Evolutionary conservation across 148 eudicot species (phyloP).

Genomic region (Mesembryanthemum crystallinum): DNA sequence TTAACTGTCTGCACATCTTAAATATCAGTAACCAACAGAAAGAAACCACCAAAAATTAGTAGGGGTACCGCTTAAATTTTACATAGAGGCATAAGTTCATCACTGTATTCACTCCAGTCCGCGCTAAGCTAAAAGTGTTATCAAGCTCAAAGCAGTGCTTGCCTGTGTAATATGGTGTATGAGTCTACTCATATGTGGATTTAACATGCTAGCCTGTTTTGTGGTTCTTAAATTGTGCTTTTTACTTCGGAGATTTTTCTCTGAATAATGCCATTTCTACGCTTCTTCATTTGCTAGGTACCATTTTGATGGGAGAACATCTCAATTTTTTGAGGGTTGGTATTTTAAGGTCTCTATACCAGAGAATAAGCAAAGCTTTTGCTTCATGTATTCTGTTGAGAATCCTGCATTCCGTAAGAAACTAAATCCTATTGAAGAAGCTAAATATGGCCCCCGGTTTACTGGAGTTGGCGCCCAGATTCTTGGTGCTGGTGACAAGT

Average conservation of each 20-base stretch:
- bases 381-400: slow-evolving; percentile 94
- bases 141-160: background rate
- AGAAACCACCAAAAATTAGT: background rate
- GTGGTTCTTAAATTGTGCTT: background rate
- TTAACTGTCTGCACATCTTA: background rate
- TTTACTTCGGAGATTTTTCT: background rate
- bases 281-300: slow-evolving; percentile 47
- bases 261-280: slow-evolving; percentile 1
- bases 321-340: slow-evolving; percentile 97
- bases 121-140: background rate
- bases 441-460: slow-evolving; percentile 60
- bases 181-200: background rate
- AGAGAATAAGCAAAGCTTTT: slow-evolving; percentile 83
- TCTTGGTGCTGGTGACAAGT: slow-evolving; percentile 92
- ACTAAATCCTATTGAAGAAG: slow-evolving; percentile 55
- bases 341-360: slow-evolving; percentile 95
- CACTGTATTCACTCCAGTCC: background rate
- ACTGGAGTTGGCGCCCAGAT: slow-evolving; percentile 96
- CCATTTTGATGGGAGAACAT: slow-evolving; percentile 77
- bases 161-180: background rate
- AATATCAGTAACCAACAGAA: background rate
- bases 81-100: background rate
- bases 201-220: background rate
- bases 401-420: slow-evolving; percentile 76
- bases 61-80: background rate